These are phyloP conservation scores for Claviceps citrina DNA, from an alignment of 2,329 filamentous ascomycete genomes.

Conservation along the genomic window DNA sequence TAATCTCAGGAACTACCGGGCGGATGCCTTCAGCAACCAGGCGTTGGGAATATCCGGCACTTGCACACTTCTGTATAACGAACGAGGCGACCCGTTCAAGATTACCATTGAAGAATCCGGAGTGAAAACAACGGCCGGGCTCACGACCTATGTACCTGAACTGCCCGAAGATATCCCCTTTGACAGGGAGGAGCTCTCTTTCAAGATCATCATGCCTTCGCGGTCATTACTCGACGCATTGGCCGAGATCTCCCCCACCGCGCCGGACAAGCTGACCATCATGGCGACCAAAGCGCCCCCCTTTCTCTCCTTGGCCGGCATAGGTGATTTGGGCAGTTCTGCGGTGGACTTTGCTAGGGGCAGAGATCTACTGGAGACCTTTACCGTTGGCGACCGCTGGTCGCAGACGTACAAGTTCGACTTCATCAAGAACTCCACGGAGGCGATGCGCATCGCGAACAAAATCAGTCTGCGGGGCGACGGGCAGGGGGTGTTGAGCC, in stretches of 20 bases:
- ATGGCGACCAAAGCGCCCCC: constrained; percentile 48
- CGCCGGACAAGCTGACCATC: constrained; percentile 58
- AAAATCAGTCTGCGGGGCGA: constrained; percentile 89
- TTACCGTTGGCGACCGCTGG: constrained; percentile 45
- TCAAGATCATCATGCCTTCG: constrained; percentile 91
- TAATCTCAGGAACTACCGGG: constrained; percentile 45
- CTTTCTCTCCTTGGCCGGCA: constrained; percentile 58
- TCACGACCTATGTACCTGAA: constrained; percentile 75
- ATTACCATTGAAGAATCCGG: constrained; percentile 76
- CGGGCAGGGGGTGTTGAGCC: constrained; percentile 72
- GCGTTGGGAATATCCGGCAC: constrained; percentile 71
- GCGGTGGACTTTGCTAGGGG: constrained; percentile 52
- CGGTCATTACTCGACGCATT: constrained; percentile 57
- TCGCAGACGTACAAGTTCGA: constrained; percentile 72
- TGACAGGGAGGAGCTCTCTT: constrained; percentile 58
- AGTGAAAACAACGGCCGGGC: constrained; percentile 75
- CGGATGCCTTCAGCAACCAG: constrained; percentile 70
- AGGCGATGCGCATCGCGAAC: constrained; percentile 83
- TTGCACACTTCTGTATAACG: constrained; percentile 66
- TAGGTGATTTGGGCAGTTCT: constrained; percentile 41
- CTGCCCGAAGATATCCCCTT: constrained; percentile 72
- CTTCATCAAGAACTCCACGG: constrained; percentile 67
- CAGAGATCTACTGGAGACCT: constrained; percentile 57
- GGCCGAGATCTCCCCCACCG: constrained; percentile 52
- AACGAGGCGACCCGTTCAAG: constrained; percentile 62